phyloP scores from a whole-genome alignment of 1,139 yeast genomes.

The Sugiyamaella paludigena region DNA sequence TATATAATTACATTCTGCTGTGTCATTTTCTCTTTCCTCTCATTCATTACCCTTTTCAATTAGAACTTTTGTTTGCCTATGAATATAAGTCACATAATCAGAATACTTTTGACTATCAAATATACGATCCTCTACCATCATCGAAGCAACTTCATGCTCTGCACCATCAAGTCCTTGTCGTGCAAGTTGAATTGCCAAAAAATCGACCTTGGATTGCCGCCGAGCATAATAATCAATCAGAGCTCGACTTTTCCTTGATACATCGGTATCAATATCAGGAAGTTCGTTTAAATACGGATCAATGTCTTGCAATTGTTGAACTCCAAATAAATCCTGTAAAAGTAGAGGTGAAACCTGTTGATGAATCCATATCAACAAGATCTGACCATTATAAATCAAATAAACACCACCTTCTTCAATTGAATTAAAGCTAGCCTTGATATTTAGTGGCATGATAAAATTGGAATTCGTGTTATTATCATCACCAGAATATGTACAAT shows the following conservation, averaged over 20 bases:
- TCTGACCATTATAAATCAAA: conserved; percentile 67
- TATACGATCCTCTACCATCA: conserved; percentile 73
- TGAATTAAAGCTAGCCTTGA: conserved; percentile 46
- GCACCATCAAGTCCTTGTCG: conserved; percentile 66
- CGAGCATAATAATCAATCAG: conserved; percentile 53
- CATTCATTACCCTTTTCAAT: conserved; percentile 22
- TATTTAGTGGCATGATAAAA: conserved; percentile 52
- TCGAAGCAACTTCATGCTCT: conserved; percentile 55
- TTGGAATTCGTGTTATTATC: too few species aligned
- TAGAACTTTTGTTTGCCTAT: conserved; percentile 35
- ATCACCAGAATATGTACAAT: conserved; percentile 41
- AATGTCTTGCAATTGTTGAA: conserved; percentile 50
- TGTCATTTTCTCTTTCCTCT: not conserved
- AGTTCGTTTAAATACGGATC: conserved; percentile 52
- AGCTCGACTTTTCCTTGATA: conserved; percentile 66
- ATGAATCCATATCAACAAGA: conserved; percentile 67
- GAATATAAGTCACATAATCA: conserved; percentile 35
- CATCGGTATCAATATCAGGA: conserved; percentile 68
- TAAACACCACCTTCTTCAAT: conserved; percentile 74
- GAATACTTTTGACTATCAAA: conserved; percentile 31
- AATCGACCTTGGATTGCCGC: conserved; percentile 42
- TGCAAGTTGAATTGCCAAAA: conserved; percentile 55
- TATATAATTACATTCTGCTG: not conserved
- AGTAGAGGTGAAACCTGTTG: conserved; percentile 65
- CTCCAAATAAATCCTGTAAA: conserved; percentile 73